These are phyloP conservation scores for Solanum peruvianum DNA, from an alignment of 257 asterid species.

Conservation along the genomic window DNA sequence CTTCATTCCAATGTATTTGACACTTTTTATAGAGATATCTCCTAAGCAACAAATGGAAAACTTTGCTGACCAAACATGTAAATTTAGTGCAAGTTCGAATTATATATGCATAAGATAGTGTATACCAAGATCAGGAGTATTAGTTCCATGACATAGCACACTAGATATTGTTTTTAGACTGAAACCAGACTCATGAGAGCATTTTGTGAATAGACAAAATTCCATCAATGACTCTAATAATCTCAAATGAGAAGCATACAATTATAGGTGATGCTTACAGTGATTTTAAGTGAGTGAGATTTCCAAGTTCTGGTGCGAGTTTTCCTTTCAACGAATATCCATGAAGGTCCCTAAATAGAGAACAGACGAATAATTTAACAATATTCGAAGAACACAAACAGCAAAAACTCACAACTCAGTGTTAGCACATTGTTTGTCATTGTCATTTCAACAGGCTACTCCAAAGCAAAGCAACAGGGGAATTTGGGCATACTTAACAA, in stretches of 20 bases:
- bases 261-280: constrained; percentile 47
- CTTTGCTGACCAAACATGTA: neutral
- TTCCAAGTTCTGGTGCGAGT: constrained; percentile 71
- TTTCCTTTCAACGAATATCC: constrained; percentile 58
- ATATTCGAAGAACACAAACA: neutral
- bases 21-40: neutral
- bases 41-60: neutral
- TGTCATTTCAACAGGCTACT: neutral
- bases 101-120: neutral
- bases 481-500: neutral
- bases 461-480: neutral
- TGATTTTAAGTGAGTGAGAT: constrained; percentile 45
- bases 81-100: neutral
- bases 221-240: neutral
- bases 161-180: neutral
- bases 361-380: neutral
- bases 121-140: neutral
- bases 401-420: neutral
- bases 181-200: neutral
- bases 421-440: neutral
- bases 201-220: neutral
- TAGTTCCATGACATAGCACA: neutral
- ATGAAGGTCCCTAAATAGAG: constrained; percentile 51
- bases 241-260: neutral
- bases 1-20: neutral